These are phyloP conservation scores for Candida insectorum DNA, from an alignment of 805 yeast genomes.

Conservation along the genomic window DNA sequence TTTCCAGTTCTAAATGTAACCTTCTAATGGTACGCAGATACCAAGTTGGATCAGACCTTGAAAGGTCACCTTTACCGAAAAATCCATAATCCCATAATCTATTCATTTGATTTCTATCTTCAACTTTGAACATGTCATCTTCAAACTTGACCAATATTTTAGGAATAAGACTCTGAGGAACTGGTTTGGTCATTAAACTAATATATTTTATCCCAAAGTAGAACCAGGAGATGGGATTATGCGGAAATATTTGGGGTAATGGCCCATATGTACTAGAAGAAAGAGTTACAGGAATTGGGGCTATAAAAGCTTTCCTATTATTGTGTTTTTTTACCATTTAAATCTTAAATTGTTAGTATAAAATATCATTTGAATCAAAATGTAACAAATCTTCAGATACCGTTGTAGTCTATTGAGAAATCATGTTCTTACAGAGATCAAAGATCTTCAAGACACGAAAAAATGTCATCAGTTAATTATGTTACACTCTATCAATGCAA, in stretches of 20 bases:
- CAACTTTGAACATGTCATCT: conserved; percentile 38
- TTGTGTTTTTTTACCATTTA: conserved; percentile 13
- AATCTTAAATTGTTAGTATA: conserved; percentile 9
- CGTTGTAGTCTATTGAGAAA: conserved; percentile 85
- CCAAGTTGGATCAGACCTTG: conserved; percentile 96
- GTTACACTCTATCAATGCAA: too few species aligned
- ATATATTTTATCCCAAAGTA: conserved; percentile 38
- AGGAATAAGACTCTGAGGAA: conserved; percentile 22
- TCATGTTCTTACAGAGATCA: conserved; percentile 53
- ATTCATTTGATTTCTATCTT: conserved; percentile 43
- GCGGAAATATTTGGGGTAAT: conserved; percentile 54
- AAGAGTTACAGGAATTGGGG: conserved; percentile 57
- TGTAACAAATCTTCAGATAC: conserved; percentile 62
- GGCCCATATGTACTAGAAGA: conserved; percentile 34
- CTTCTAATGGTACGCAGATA: conserved; percentile 56
- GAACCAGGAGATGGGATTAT: conserved; percentile 67
- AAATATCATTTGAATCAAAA: not conserved
- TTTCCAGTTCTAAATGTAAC: conserved; percentile 39
- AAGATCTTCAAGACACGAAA: conserved; percentile 22
- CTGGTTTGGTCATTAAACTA: conserved; percentile 15
- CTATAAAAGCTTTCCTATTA: conserved; percentile 29
- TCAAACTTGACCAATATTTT: conserved; percentile 21
- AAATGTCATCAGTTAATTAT: conserved; percentile 14
- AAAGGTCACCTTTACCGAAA: conserved; percentile 87
- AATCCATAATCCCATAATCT: conserved; percentile 81